phyloP scores from a whole-genome alignment of 805 yeast species.

The Zygotorulaspora sp. region DNA sequence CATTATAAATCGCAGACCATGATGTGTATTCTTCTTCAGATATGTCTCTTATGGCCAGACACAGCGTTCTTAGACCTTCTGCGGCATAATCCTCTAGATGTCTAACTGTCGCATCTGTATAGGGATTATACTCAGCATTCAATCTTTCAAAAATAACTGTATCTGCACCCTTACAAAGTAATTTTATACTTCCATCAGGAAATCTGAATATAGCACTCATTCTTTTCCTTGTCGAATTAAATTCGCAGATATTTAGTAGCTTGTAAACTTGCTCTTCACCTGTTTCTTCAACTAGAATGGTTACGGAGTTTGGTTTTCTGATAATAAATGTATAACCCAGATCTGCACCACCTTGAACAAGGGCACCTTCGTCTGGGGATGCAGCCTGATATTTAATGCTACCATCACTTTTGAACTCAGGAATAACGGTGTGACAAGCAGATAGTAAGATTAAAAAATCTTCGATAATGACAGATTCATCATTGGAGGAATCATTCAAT shows the following conservation, averaged over 20 bases:
- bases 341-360: slow-evolving; percentile 92
- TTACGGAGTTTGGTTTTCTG: slow-evolving; percentile 79
- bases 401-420: slow-evolving; percentile 66
- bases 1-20: slow-evolving; percentile 65
- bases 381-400: slow-evolving; percentile 93
- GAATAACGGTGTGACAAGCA: slow-evolving; percentile 96
- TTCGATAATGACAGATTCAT: slow-evolving; percentile 50
- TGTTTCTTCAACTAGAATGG: slow-evolving; percentile 49
- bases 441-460: slow-evolving; percentile 81
- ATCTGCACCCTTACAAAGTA: slow-evolving; percentile 97
- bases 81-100: slow-evolving; percentile 96
- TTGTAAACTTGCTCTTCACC: slow-evolving; percentile 62
- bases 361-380: slow-evolving; percentile 98
- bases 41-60: slow-evolving; percentile 81
- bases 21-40: slow-evolving; percentile 68
- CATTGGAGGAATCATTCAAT: slow-evolving; percentile 40
- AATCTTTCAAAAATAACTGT: slow-evolving; percentile 89
- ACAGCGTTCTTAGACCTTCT: slow-evolving; percentile 90
- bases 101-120: slow-evolving; percentile 71
- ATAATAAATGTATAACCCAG: slow-evolving; percentile 80
- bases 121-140: slow-evolving; percentile 62
- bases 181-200: slow-evolving; percentile 86
- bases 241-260: slow-evolving; percentile 86
- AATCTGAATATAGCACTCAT: slow-evolving; percentile 94
- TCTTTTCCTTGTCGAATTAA: slow-evolving; percentile 94